Evolutionary conservation across 2,329 filamentous ascomycete genomes (phyloP), one percentile per base, ranked within the genome.

Genomic region (Fonsecaea multimorphosa): DNA sequence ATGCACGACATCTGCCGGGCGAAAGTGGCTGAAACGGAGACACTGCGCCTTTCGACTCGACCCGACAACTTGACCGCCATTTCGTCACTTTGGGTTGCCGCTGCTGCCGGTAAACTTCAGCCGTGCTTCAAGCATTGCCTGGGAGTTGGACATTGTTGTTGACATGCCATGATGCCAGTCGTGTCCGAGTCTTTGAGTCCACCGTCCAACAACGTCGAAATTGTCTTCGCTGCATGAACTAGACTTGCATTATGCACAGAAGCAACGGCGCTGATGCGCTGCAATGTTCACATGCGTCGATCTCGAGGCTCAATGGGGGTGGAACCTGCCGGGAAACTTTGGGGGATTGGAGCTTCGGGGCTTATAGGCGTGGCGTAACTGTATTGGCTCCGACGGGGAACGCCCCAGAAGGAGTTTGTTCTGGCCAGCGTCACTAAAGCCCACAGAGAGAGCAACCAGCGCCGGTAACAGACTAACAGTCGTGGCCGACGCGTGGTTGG

Each of bases 1-100:
- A 31, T 61, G 59, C 59, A 61, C 59, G 59, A 61, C 59, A 61
- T 61, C 40, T 8, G 46, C 36, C 36, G 54, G 52, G 27, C 34
- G 8, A n/a, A 16, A 19, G 51, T 44, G 51, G 59, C 59, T 61
- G 59, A 61, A 61, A 61, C 59, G 9, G 29, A 40, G 59, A 55
- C 24, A 44, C 29, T 34, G 22, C n/a, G 34, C 34, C 34, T 4
- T 57, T 38, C 3, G 44, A 49, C 44, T 49, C 44, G 19, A 49
- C 22, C 19, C 44, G 44, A 49, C 7, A 11, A 8, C 44, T 49
- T 49, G 19, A 49, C 44, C 44, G 44, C 44, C 44, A 49, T 49
- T 49, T 49, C 44, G 44, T 49, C 44, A 49, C 44, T 49, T 49
- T 49, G 44, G 44, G 44, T 49, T 49, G 44, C 19, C 44, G 22